A percentile compares a stretch with the other conserved stretches of the same genome.
Conservation (phyloP, 1,284 basidiomycete genomes). For the Afroboletus lepidellus region DNA sequence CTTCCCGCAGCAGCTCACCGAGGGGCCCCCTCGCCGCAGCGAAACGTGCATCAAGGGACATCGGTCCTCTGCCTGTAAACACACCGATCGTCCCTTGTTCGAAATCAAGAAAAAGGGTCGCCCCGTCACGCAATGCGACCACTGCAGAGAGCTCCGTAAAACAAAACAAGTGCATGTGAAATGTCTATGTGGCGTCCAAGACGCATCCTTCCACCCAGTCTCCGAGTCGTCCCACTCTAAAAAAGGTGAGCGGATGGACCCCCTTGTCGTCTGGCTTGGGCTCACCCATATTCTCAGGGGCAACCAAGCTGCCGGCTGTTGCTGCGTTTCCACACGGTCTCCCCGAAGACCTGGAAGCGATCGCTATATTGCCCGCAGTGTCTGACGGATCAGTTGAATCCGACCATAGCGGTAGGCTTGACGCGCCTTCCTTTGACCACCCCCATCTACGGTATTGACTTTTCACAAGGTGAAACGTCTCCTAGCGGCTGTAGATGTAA, state of each 20-base stretch:
- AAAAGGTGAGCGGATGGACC: slow-evolving; percentile 54
- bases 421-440: slow-evolving; percentile 32
- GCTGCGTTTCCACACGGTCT: slow-evolving; percentile 74
- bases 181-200: slow-evolving; percentile 53
- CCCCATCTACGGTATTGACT: slow-evolving; percentile 35
- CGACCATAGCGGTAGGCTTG: slow-evolving; percentile 46
- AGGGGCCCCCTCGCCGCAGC: slow-evolving; percentile 35
- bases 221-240: slow-evolving; percentile 39
- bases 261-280: slow-evolving; percentile 22
- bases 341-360: slow-evolving; percentile 61
- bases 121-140: slow-evolving; percentile 77
- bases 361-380: slow-evolving; percentile 45
- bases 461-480: slow-evolving; percentile 40
- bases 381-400: slow-evolving; percentile 48
- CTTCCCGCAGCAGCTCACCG: slow-evolving; percentile 8
- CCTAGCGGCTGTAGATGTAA: slow-evolving; percentile 47
- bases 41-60: slow-evolving; percentile 85
- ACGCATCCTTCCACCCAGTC: slow-evolving; percentile 29
- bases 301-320: slow-evolving; percentile 55
- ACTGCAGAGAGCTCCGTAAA: slow-evolving; percentile 75
- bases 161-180: slow-evolving; percentile 72
- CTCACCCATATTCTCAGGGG: slow-evolving; percentile 42
- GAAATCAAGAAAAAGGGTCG: slow-evolving; percentile 83
- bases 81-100: slow-evolving; percentile 73
- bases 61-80: slow-evolving; percentile 74